Percentiles rank a stretch among this genome's conserved stretches.
Evolutionary conservation across 23 red algal species (phyloP).

Genomic region (Cyanidiococcus yangmingshanensis): DNA sequence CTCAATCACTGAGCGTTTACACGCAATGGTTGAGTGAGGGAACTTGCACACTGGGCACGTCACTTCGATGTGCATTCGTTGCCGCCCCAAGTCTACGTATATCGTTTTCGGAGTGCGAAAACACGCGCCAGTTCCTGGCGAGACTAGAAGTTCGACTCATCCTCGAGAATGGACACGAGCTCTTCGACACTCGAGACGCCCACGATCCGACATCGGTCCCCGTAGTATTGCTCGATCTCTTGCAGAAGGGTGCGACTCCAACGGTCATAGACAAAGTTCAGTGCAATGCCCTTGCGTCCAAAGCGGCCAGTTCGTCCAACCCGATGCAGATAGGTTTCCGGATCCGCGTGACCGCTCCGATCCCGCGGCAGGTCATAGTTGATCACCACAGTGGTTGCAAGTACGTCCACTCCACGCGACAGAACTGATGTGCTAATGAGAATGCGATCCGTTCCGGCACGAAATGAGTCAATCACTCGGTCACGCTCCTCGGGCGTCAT

Average conservation of each 20-base stretch:
- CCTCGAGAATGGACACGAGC: conserved; percentile 22
- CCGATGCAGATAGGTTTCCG: conserved; percentile 90
- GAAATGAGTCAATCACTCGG: conserved; percentile 83
- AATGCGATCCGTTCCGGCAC: conserved; percentile 62
- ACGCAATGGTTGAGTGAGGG: no score
- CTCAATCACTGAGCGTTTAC: no score
- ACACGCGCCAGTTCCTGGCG: no score
- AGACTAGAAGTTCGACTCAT: conserved; percentile 9
- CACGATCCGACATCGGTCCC: conserved; percentile 22
- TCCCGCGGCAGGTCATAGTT: conserved; percentile 90
- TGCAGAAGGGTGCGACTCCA: conserved; percentile 34
- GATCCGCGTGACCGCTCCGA: conserved; percentile 34
- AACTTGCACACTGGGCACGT: no score
- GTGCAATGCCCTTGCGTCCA: conserved; percentile 81
- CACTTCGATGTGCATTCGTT: no score
- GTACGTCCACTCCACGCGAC: conserved; percentile 82
- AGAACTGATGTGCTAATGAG: conserved; percentile 81
- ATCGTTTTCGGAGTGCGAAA: no score
- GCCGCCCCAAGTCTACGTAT: no score
- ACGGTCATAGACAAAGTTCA: conserved; percentile 91
- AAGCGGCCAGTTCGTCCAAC: conserved; percentile 93
- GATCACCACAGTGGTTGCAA: conserved; percentile 73
- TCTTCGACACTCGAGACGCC: conserved; percentile 21
- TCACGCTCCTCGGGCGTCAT: conserved; percentile 91
- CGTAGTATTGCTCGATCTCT: conserved; percentile 74